Base-by-base conservation (phyloP, 1,284 basidiomycete genomes). In the Melampsora abietis-canadensis region DNA sequence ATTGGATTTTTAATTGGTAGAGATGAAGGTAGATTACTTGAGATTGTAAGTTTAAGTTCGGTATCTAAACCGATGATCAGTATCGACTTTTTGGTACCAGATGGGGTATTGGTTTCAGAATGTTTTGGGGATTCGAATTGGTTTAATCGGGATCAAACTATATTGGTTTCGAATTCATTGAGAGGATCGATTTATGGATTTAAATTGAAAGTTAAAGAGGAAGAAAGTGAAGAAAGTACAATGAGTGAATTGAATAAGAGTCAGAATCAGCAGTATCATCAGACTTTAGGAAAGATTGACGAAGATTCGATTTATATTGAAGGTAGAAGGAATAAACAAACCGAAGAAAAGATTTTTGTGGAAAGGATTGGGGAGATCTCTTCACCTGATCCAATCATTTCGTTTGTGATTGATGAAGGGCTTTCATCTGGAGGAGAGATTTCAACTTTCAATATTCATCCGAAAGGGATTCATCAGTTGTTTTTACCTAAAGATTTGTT, bases 341-440 rank as follows among this genome's bases (percentile, higher is more conserved):
- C 24, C n/a, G 59, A 61, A 6, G 59, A 70, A 34, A 70, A 44
- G 4, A 44, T 63, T 15, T 70, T 70, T 62, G 48, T 70, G 3
- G 68, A 70, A 34, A 60, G 63, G 27, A 70, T 70, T 14, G 44
- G 21, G 17, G 68, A 70, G 34, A 46, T 70, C 4, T 24, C 68
- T n/a, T 51, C 68, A 7, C 60, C 68, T 24, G 68, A 70, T 30
- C 60, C 68, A 6, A 70, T 70, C 68, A 70, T 70, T 40, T 70
- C 68, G 6, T 70, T 70, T 62, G 68, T 70, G 8, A 40, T 70
- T 34, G 68, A 70, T 46, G 40, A 70, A 54, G 68, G 68, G 15
- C 31, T 44, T 24, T 70, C 68, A 19, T 62, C 68, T 1, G 27
- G 27, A n/a, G 62, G 44, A 6, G 31, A 34, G 27, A 47, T 37